Conservation (phyloP, 2,329 filamentous ascomycete genomes). For the Trichoderma brevicompactum region DNA sequence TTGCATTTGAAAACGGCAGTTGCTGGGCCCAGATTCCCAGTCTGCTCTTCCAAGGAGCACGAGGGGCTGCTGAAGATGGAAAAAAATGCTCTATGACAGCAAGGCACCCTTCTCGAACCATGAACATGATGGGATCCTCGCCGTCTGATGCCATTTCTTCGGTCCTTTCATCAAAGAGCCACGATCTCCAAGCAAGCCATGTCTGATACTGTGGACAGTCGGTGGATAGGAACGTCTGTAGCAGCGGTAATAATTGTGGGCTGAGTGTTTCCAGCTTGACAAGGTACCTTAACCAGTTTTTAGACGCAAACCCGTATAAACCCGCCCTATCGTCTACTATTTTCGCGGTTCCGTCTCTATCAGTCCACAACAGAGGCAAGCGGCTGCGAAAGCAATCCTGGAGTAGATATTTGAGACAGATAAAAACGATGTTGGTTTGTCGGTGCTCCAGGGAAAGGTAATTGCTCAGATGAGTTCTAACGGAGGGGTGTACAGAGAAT, state of each 20-base stretch:
- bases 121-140: constrained; percentile 18
- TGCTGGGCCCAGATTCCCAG: neutral
- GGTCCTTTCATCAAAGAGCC: neutral
- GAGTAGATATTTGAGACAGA: constrained; percentile 34
- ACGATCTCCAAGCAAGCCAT: constrained; percentile 29
- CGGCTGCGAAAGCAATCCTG: constrained; percentile 16
- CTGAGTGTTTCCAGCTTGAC: constrained; percentile 25
- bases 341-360: neutral
- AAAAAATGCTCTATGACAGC: constrained; percentile 26
- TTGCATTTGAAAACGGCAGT: neutral
- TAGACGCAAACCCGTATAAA: constrained; percentile 33
- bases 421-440: constrained; percentile 31
- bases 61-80: neutral
- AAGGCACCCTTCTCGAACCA: constrained; percentile 24
- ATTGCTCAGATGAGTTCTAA: constrained; percentile 23
- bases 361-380: constrained; percentile 15
- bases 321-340: constrained; percentile 1
- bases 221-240: constrained; percentile 28
- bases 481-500: constrained; percentile 18
- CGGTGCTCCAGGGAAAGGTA: constrained; percentile 29
- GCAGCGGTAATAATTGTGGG: constrained; percentile 22
- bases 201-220: constrained; percentile 31
- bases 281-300: constrained; percentile 30
- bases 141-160: neutral
- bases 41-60: neutral